A percentile compares a stretch with the other conserved stretches of the same genome.
Evolutionary conservation across 495 filamentous ascomycete species (phyloP).

Genomic region (Wilcoxina mikolae): DNA sequence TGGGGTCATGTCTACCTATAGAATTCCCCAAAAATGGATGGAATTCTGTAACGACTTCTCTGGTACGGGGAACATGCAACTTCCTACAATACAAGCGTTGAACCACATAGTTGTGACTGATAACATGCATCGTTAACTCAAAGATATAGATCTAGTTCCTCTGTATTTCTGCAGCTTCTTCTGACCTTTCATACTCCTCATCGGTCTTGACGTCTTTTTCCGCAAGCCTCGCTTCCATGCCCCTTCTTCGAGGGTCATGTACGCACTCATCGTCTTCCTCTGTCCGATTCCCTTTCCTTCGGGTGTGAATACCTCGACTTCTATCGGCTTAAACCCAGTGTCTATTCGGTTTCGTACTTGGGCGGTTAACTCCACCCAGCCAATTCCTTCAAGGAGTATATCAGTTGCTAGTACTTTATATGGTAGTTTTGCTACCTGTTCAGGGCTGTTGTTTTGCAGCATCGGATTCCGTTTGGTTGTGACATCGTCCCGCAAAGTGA

Average conservation of each 20-base stretch:
- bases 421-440: slow-evolving; percentile 44
- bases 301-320: slow-evolving; percentile 71
- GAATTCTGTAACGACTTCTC: neutral
- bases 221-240: slow-evolving; percentile 12
- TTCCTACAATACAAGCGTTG: too few relatives aligned
- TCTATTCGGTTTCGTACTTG: slow-evolving; percentile 47
- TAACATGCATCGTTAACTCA: too few relatives aligned
- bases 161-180: slow-evolving; percentile 34
- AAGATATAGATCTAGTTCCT: too few relatives aligned
- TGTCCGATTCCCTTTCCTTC: slow-evolving; percentile 59
- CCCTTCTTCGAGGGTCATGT: slow-evolving; percentile 31
- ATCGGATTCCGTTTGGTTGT: slow-evolving; percentile 55
- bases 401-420: slow-evolving; percentile 68
- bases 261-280: slow-evolving; percentile 59
- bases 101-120: too few relatives aligned
- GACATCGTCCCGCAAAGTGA: slow-evolving; percentile 62
- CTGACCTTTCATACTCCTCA: slow-evolving; percentile 44
- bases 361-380: slow-evolving; percentile 80
- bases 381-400: slow-evolving; percentile 75
- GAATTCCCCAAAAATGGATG: too few relatives aligned
- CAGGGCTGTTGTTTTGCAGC: slow-evolving; percentile 39
- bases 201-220: slow-evolving; percentile 22
- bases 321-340: slow-evolving; percentile 12
- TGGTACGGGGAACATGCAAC: too few relatives aligned
- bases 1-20: too few relatives aligned